Evolutionary conservation across 2,329 filamentous ascomycete genomes (phyloP).

Genomic region (Pseudofabraea citricarpa): DNA sequence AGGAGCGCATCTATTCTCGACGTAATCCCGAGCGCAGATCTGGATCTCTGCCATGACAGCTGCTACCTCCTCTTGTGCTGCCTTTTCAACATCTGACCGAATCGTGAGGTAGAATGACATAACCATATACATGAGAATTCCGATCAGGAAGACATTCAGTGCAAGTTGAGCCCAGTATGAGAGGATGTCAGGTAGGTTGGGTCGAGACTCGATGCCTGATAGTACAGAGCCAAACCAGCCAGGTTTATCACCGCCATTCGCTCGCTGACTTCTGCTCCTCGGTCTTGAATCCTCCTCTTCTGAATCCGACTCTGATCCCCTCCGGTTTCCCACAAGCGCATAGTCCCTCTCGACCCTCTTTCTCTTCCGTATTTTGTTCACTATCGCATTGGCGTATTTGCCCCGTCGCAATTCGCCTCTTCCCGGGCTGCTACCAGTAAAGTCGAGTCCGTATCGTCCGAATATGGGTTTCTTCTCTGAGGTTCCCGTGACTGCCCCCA

Average conservation of each 20-base stretch:
- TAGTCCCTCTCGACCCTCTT: conserved; percentile 39
- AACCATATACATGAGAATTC: conserved; percentile 33
- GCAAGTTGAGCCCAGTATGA: conserved; percentile 61
- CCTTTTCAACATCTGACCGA: conserved; percentile 34
- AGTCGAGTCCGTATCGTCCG: conserved; percentile 37
- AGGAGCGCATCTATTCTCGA: conserved; percentile 68
- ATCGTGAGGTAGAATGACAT: conserved; percentile 25
- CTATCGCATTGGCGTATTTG: conserved; percentile 40
- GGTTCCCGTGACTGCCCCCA: conserved; percentile 43
- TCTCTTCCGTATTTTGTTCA: conserved; percentile 44
- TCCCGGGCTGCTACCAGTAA: conserved; percentile 43
- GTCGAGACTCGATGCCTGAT: conserved; percentile 58
- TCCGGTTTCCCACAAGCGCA: conserved; percentile 29
- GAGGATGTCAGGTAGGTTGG: conserved; percentile 59
- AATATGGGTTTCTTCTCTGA: conserved; percentile 38
- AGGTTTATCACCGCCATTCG: conserved; percentile 14
- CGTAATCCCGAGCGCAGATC: conserved; percentile 68
- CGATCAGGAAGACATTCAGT: conserved; percentile 43
- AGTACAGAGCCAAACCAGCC: conserved; percentile 47
- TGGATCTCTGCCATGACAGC: conserved; percentile 68
- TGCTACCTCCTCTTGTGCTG: conserved; percentile 57
- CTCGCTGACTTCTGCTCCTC: conserved; percentile 31
- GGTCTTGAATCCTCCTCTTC: conserved; percentile 33
- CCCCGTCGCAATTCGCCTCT: conserved; percentile 58
- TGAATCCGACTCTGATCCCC: conserved; percentile 29